Base-by-base conservation (phyloP, 495 filamentous ascomycete genomes). In the Aspergillus baeticus region DNA sequence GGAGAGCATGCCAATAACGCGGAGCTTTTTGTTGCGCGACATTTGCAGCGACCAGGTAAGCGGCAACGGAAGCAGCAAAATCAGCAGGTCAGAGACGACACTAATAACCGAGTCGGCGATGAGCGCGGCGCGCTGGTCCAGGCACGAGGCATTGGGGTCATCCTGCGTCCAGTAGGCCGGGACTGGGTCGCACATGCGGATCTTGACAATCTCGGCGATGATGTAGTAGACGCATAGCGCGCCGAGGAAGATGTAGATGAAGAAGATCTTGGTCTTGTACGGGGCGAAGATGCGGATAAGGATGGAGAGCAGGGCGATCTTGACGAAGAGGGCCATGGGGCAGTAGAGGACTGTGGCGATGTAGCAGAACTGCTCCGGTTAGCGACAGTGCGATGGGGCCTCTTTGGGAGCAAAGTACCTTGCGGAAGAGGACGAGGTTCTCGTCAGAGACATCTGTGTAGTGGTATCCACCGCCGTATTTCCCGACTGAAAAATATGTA, bases 51-150 rank as follows among this genome's bases (percentile, higher is more conserved):
- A 72, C 71, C 74, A 76, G 0, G 74, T 74, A 59, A 81, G 59
- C 1, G 78, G 78, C 23, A 80, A 39, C 0, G 78, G 78, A 10
- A 78, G 60, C 10, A 76, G 20, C 3, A 81, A 66, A 36, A 81
- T 79, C 37, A 73, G 69, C 4, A 77, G 54, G 59, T 81, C 78
- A 34, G 69, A 73, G 10, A 77, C 64, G 6, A 77, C 67, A 58
- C 74, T 78, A 37, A 81, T 75, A 18, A 76, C 74, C 0, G 75
- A 73, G 51, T 79, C 77, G 58, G 77, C 78, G 14, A 77, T 69
- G 10, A 79, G 62, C 11, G 77, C 69, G 0, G 72, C 71, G 6
- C 55, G 58, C 55, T 79, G 74, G 58, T 79, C 59, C 22, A 79
- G 62, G 58, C 78, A 81, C 2, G 56, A 55, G 6, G 60, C 67